phyloP scores from a whole-genome alignment of 768 basidiomycete genomes.

The Sarcodon sp. region DNA sequence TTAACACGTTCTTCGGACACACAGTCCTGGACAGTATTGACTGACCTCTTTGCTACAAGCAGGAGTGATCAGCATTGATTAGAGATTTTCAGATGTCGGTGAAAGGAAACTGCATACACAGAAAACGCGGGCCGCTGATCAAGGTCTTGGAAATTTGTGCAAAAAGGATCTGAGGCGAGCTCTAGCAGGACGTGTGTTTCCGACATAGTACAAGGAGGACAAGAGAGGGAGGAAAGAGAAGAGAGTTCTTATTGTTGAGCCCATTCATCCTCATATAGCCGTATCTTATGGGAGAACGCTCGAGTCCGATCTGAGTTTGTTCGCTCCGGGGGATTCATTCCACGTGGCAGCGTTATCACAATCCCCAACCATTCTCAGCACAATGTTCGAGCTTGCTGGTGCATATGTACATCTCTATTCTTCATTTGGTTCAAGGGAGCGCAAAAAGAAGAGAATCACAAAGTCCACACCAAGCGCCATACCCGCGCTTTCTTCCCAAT shows the following conservation, averaged over 20 bases:
- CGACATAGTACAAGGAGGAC: constrained; percentile 17
- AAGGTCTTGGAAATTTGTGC: constrained; percentile 46
- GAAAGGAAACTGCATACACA: constrained; percentile 29
- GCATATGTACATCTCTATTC: too few species aligned
- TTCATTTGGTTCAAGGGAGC: too few species aligned
- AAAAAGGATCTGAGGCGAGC: constrained; percentile 51
- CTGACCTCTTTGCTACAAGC: constrained; percentile 1
- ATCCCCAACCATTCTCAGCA: too few species aligned
- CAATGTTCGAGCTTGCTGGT: too few species aligned
- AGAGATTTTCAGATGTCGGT: background rate
- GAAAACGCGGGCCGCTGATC: constrained; percentile 56
- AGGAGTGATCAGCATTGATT: background rate
- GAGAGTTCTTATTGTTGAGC: background rate
- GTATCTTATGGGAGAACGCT: too few species aligned
- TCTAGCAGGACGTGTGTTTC: constrained; percentile 41
- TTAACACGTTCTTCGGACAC: background rate
- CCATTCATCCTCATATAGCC: too few species aligned
- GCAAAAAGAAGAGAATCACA: too few species aligned
- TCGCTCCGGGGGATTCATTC: too few species aligned
- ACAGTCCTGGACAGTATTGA: constrained; percentile 7
- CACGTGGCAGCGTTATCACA: too few species aligned
- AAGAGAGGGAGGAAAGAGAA: constrained; percentile 10
- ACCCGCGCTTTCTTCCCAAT: too few species aligned
- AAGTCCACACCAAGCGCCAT: too few species aligned
- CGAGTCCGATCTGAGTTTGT: too few species aligned